Evolutionary conservation across 352 stramenopile genomes (phyloP), one percentile per base, ranked within the genome.

Genomic region (Pilasporangium apinafurcum): DNA sequence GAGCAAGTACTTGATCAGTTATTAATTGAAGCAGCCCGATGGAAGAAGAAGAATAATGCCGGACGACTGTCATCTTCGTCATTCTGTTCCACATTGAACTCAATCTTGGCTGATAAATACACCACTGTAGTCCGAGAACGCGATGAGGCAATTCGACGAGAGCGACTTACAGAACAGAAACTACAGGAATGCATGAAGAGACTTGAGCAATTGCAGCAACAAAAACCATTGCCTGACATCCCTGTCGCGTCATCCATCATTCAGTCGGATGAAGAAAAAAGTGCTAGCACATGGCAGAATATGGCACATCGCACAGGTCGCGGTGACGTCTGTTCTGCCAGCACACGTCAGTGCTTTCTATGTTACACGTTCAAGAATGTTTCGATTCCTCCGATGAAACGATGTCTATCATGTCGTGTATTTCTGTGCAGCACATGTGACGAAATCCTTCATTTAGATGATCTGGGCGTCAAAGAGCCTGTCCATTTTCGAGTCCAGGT

Each of bases 381-480:
- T 6, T 37, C 30, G 16, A 30, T 41, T 22, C 26, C 26, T 14
- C 43, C 55, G 2, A 33, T 24, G 32, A 78, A 63, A 31, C 52
- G 74, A 5, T 87, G 74, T 22, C 37, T 87, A 17, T 57, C 54
- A 3, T 87, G 74, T 26, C 60, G 56, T 10, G 33, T 65, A 8
- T 69, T 69, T 34, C 16, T 70, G n/a, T 87, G 74, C 21, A 17
- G 13, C 3, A 18, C 40, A 0, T 87, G 71, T 28, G 74, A 87
- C 39, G 61, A 57, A 0, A 30, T 68, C 14, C 41, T 84, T 25
- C 74, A 87, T 36, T 37, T 81, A 5, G 71, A 87, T 28, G 74
- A 86, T 44, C 47, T 86, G 0, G 74, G 74, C n/a, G 59, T 83
- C n/a, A 53, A 52, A 8, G 74, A 81, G 25, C 48, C 59, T 2